These are phyloP conservation scores for Trichophyton rubrum DNA, from an alignment of 2,329 filamentous ascomycete species.

Conservation along the genomic window DNA sequence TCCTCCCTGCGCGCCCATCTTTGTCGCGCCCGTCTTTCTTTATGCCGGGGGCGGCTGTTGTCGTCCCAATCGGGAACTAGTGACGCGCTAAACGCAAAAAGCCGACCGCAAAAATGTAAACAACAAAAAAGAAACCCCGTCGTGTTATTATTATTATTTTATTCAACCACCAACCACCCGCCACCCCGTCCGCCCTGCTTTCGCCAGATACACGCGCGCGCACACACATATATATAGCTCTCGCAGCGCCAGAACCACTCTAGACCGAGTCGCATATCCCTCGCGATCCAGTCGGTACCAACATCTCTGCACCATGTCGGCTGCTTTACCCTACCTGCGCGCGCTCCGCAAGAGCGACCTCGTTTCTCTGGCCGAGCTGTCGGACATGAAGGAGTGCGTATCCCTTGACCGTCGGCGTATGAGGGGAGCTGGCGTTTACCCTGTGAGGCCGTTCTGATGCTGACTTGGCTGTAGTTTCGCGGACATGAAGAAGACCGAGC, in stretches of 20 bases:
- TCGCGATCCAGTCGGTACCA: constrained; percentile 32
- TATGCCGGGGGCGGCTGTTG: no score
- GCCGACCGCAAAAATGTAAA: constrained; percentile 20
- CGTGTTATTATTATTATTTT: neutral
- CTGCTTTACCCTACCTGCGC: constrained; percentile 59
- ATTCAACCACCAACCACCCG: neutral
- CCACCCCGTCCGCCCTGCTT: constrained; percentile 14
- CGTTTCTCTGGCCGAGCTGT: constrained; percentile 56
- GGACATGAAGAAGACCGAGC: constrained; percentile 61
- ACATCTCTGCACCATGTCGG: constrained; percentile 43
- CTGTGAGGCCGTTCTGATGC: constrained; percentile 10
- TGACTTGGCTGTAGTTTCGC: constrained; percentile 45
- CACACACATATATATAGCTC: constrained; percentile 6
- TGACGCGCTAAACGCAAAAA: constrained; percentile 13
- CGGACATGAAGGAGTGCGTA: constrained; percentile 61
- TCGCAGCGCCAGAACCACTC: neutral
- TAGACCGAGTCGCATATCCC: constrained; percentile 34
- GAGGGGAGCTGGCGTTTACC: neutral
- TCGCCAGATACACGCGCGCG: neutral
- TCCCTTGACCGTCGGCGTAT: neutral
- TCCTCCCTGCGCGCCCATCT: neutral
- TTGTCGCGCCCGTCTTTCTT: neutral
- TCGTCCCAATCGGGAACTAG: constrained; percentile 6
- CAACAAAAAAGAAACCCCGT: constrained; percentile 14
- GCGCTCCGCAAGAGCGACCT: constrained; percentile 74